Percentiles rank a stretch among this genome's conserved stretches.
Evolutionary conservation across 2,329 filamentous ascomycete species (phyloP).

Genomic region (Neurospora sp.): DNA sequence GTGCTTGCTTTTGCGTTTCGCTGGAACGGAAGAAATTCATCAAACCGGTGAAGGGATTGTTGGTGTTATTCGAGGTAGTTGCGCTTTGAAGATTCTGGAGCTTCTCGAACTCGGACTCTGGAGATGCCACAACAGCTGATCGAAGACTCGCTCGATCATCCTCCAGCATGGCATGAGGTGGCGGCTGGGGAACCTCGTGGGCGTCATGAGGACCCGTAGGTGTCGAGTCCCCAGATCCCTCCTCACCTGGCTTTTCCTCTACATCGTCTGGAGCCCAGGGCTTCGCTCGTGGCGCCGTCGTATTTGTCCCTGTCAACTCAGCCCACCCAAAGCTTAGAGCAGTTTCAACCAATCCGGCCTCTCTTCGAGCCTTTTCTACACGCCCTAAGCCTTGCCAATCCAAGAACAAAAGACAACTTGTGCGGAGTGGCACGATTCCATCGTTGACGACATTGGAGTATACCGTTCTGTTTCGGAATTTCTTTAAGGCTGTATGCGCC

Average conservation of each 20-base stretch:
- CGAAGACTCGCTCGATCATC: constrained; percentile 53
- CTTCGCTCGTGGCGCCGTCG: constrained; percentile 35
- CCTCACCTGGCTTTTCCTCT: constrained; percentile 10
- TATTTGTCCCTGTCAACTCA: constrained; percentile 69
- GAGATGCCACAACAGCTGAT: constrained; percentile 24
- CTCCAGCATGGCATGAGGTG: constrained; percentile 53
- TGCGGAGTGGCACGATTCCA: constrained; percentile 88
- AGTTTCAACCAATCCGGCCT: constrained; percentile 85
- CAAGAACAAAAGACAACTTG: constrained; percentile 89
- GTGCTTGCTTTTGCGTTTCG: constrained; percentile 38
- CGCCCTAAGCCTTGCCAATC: constrained; percentile 92
- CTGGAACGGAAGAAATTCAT: constrained; percentile 64
- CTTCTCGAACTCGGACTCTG: constrained; percentile 19
- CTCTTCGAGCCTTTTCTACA: constrained; percentile 87
- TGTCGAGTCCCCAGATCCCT: constrained; percentile 24
- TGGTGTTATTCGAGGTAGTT: constrained; percentile 29
- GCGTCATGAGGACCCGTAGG: constrained; percentile 29
- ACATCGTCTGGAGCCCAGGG: constrained; percentile 27
- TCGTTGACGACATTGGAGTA: constrained; percentile 98
- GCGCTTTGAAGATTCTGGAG: constrained; percentile 18
- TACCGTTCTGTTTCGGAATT: constrained; percentile 82
- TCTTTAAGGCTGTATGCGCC: constrained; percentile 74
- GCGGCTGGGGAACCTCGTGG: constrained; percentile 60
- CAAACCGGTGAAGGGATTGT: constrained; percentile 48
- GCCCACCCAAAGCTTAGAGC: constrained; percentile 92